Conservation (phyloP, 176 grass and related monocot species). For the Cocos nucifera region DNA sequence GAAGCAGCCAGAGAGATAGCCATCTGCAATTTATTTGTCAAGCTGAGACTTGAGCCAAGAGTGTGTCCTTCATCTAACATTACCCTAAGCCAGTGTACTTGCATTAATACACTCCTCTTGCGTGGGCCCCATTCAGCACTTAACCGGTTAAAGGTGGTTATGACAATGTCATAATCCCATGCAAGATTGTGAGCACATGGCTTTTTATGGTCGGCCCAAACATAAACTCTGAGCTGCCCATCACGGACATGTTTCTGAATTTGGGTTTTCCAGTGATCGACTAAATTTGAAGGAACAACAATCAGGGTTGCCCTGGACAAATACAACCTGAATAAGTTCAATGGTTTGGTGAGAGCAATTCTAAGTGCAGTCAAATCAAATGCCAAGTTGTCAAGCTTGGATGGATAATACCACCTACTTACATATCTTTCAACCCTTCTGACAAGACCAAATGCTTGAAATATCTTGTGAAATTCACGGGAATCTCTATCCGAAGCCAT, state of each 20-base stretch:
- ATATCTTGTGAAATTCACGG: constrained; percentile 72
- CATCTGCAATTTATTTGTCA: constrained; percentile 97
- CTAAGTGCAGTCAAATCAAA: constrained; percentile 70
- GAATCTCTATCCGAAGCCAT: constrained; percentile 34
- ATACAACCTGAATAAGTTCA: constrained; percentile 58
- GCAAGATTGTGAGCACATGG: constrained; percentile 74
- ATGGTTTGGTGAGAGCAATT: constrained; percentile 60
- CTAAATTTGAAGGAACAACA: constrained; percentile 89
- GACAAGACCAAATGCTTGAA: constrained; percentile 84
- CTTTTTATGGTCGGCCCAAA: constrained; percentile 59
- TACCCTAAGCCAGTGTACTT: constrained; percentile 90
- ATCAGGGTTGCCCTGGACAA: constrained; percentile 87
- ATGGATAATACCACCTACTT: constrained; percentile 70
- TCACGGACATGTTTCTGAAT: constrained; percentile 70
- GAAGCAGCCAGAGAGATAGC: constrained; percentile 84
- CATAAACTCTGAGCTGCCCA: constrained; percentile 51
- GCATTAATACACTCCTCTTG: constrained; percentile 78
- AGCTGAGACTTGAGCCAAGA: constrained; percentile 70
- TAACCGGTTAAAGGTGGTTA: constrained; percentile 89
- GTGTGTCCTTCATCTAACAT: constrained; percentile 99
- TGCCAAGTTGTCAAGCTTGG: constrained; percentile 63
- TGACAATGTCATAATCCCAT: constrained; percentile 93
- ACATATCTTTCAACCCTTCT: constrained; percentile 53
- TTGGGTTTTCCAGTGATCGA: constrained; percentile 93
- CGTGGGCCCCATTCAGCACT: constrained; percentile 75